Evolutionary conservation across 2,329 filamentous ascomycete genomes (phyloP), one percentile per base, ranked within the genome.

Genomic region (Aspergillus neotritici): DNA sequence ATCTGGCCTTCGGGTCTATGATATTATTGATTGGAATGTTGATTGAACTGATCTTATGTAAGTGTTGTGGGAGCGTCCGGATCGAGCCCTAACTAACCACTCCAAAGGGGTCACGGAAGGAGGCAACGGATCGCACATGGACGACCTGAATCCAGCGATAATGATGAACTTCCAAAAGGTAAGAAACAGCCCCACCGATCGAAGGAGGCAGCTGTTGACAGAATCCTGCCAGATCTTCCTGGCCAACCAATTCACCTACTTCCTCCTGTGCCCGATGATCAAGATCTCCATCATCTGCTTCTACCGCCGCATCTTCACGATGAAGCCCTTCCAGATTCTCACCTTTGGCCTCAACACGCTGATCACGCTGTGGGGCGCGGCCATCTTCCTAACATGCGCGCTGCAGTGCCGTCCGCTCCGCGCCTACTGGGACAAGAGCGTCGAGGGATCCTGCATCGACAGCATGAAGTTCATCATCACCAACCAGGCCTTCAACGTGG

Each of bases 201-300:
- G 17, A 38, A 36, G n/a, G 37, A 35, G 3, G 11, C n/a, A 29
- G 30, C 15, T 14, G 13, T 34, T 34, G 21, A 41, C 9, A 31
- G 38, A 34, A 45, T 33, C 28, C 9, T 3, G n/a, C n/a, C 15
- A 62, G 59, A 61, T 64, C 47, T 64, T 63, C 52, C 54, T 64
- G 6, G 53, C 60, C 37, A 64, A 63, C 43, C 55, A 62, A 46
- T 64, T 64, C 46, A 60, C 58, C 25, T 64, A 64, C 43, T 64
- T 64, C 47, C 12, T 60, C 9, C 51, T 64, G 31, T 61, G 59
- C 29, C 60, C 60, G 3, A 48, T 49, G 33, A 58, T 62, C 48
- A 64, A 64, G 33, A 61, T 63, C 36, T 63, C 60, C 34, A 60
- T 64, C 40, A 48, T 64, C 41, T 63, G 60, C 48, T 64, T 64